Evolutionary conservation across 164 flowering plant genomes (phyloP), one percentile per base, ranked within the genome.

Genomic region (Piper longum): DNA sequence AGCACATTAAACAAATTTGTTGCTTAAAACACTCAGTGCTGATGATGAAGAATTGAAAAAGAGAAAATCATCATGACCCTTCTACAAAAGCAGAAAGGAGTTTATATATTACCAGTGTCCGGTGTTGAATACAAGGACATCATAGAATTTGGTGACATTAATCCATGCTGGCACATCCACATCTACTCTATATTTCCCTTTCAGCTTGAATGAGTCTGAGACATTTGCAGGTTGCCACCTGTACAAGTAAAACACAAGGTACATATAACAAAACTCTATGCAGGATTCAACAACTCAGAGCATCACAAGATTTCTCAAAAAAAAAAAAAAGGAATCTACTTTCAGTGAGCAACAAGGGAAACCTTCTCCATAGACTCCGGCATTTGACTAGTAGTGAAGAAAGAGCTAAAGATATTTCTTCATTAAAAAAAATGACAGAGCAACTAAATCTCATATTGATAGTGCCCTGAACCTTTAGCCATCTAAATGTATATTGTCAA

Each of bases 151-250:
- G 54, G 83, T 69, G 66, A 80, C 77, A 66, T 74, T 71, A 61
- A 71, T 78, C 99, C 97, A 95, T 59, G 97, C 93, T 48, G 99
- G 99, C 73, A 79, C 64, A 78, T 95, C 99, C 66, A 82, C 86
- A 83, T 95, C 96, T 16, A 89, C 96, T 66, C 83, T 82, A 66
- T 87, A 81, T 16, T 62, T 73, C 64, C 93, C 99, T 74, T 80
- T 78, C 65, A 67, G 39, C 73, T 83, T 84, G 71, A 73, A 78
- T 72, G 78, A 71, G 57, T 57, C 71, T 13, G 77, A 43, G 63
- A 72, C 76, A 60, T 81, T 80, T 74, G 52, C 14, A 41, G 86
- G 84, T 85, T 86, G 91, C 95, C 87, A 95, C 93, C 99, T 95
- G 80, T 72, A 63, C 63, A 78, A 26, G 36, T 26, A 26, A 26